These are phyloP conservation scores for Sporodiniella umbellata DNA, from an alignment of 371 early-diverging fungal species.

Conservation along the genomic window DNA sequence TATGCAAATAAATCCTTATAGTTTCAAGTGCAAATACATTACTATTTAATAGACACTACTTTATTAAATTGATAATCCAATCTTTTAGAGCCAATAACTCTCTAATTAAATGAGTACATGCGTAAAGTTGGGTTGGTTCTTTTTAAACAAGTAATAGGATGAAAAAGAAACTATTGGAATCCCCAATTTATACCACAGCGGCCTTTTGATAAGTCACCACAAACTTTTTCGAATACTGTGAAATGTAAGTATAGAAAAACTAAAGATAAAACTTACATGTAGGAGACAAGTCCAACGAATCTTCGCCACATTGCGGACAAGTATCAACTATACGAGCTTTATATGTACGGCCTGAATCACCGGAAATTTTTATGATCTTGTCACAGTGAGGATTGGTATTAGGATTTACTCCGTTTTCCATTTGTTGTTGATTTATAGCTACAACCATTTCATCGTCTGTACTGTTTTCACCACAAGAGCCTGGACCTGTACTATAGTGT, in stretches of 20 bases:
- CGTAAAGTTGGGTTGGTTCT: no score
- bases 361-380: conserved; percentile 16
- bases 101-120: no score
- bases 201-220: conserved; percentile 1
- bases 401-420: conserved; percentile 34
- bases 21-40: no score
- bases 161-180: no score
- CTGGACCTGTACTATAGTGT: conserved; percentile 15
- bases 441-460: conserved; percentile 15
- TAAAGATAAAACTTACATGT: not conserved
- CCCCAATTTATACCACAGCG: conserved; percentile 2
- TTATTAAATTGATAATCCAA: no score
- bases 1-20: no score
- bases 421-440: conserved; percentile 16
- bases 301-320: conserved; percentile 34
- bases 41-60: no score
- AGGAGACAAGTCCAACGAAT: conserved; percentile 11
- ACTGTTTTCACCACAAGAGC: conserved; percentile 16
- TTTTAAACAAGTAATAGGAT: no score
- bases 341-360: conserved; percentile 7
- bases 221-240: conserved; percentile 5
- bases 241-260: no score
- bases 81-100: no score
- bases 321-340: conserved; percentile 37
- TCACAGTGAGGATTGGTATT: conserved; percentile 27